A percentile compares a stretch with the other conserved stretches of the same genome.
phyloP scores from a whole-genome alignment of 1,284 basidiomycete genomes.

The Leccinum laetum region DNA sequence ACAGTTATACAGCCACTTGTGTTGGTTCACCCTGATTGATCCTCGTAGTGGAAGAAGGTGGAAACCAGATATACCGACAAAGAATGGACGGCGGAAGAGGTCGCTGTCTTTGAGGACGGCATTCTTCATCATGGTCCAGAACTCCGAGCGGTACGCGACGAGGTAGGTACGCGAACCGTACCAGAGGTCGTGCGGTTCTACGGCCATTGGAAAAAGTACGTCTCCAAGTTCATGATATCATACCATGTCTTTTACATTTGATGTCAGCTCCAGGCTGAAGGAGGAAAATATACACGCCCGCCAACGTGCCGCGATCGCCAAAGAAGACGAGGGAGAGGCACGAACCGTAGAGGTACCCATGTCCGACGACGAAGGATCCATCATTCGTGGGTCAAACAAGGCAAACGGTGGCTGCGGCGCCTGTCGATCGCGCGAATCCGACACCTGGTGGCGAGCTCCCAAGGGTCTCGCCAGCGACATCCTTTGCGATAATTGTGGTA shows the following conservation, averaged over 20 bases:
- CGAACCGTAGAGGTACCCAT: constrained; percentile 39
- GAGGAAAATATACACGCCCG: constrained; percentile 62
- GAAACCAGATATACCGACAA: constrained; percentile 67
- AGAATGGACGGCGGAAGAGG: constrained; percentile 73
- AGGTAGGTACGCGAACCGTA: constrained; percentile 69
- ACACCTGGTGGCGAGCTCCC: constrained; percentile 85
- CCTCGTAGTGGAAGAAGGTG: constrained; percentile 67
- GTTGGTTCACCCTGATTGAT: constrained; percentile 5
- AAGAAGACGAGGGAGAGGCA: constrained; percentile 42
- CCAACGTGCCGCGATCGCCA: constrained; percentile 45
- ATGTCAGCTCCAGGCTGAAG: constrained; percentile 55
- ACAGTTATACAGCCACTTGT: constrained; percentile 4
- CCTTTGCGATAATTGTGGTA: constrained; percentile 81
- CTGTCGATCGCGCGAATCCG: constrained; percentile 74
- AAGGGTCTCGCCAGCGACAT: constrained; percentile 71
- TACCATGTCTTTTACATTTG: constrained; percentile 15
- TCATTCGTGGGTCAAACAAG: constrained; percentile 56
- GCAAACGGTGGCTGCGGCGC: constrained; percentile 69
- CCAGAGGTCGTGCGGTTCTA: constrained; percentile 84
- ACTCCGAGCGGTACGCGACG: constrained; percentile 74
- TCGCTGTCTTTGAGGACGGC: constrained; percentile 74
- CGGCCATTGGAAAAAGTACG: constrained; percentile 83
- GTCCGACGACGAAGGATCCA: constrained; percentile 76
- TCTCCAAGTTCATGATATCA: constrained; percentile 10
- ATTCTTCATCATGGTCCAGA: constrained; percentile 75